Base-by-base conservation (phyloP, 345 rosid species). In the Salix arbutifolia region DNA sequence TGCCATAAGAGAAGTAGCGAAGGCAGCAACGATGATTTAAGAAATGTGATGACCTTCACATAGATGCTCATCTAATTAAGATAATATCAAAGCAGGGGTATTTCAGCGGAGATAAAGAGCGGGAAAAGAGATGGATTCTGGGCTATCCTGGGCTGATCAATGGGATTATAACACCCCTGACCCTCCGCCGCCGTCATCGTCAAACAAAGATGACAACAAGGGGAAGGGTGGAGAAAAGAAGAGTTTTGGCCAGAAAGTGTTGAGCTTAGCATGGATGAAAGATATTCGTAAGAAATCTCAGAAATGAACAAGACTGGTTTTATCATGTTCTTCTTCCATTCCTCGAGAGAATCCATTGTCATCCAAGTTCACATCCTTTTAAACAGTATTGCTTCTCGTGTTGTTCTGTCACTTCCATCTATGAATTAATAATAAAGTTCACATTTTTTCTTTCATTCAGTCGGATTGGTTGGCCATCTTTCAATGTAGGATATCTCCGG, bases 71-170 rank as follows among this genome's bases (percentile, higher is more conserved):
- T 66, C 71, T 65, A 18, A 67, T 3, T 33, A 40, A 3, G 44
- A 4, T 26, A 26, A 37, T 46, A 30, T 68, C 25, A 8, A 72
- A 52, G 56, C 13, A 42, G 11, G 25, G 8, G 67, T 38, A 35
- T 30, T 33, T 30, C 46, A 58, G 21, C 26, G 23, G 44, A n/a
- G 30, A 28, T 2, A 28, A 71, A 6, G 19, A 30, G 33, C 5
- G 0, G 60, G 10, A 61, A n/a, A 38, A 40, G 72, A 72, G 30
- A 88, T 86, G 93, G 89, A 88, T 83, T 77, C 85, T n/a, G 93
- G 89, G 30, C 76, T 71, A 25, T 88, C 91, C 2, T 88, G 93
- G 93, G 91, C 93, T n/a, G 93, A 90, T 66, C 91, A 88, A 81
- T 88, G 93, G 93, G 93, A 90, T 61, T 73, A 66, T 31, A n/a